Evolutionary conservation across 371 early-diverging fungal genomes (phyloP).

Genomic region (Phascolomyces articulosus): DNA sequence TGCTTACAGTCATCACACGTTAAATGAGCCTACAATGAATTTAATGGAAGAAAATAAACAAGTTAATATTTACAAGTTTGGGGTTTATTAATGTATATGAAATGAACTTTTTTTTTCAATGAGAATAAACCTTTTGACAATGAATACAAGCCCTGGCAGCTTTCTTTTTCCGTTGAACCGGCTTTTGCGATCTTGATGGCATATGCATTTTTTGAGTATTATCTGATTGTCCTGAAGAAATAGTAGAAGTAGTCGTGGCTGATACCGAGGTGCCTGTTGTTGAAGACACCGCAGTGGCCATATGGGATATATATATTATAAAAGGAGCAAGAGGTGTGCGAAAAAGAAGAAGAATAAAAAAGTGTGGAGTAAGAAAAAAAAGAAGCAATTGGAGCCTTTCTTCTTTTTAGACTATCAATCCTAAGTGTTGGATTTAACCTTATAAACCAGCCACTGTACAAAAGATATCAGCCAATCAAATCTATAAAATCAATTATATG

Average conservation of each 20-base stretch:
- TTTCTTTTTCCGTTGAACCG: constrained; percentile 30
- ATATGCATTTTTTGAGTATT: not conserved
- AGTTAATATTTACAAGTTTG: not conserved
- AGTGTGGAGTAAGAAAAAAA: not conserved
- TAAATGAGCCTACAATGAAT: constrained; percentile 29
- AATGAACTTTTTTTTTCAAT: no score
- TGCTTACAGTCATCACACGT: constrained; percentile 37
- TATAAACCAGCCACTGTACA: not conserved
- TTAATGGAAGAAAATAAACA: not conserved
- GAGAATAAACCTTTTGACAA: constrained; percentile 42
- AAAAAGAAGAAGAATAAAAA: not conserved
- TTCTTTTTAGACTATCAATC: no score
- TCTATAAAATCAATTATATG: not conserved
- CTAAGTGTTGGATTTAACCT: not conserved
- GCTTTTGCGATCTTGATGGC: not conserved
- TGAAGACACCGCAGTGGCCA: constrained; percentile 5
- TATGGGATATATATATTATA: not conserved
- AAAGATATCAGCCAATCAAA: not conserved
- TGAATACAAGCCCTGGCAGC: constrained; percentile 36
- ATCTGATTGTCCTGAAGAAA: not conserved
- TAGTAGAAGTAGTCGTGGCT: not conserved
- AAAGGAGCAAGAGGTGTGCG: not conserved
- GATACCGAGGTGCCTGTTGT: constrained; percentile 7
- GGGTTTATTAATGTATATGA: not conserved
- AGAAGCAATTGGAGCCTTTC: no score